Evolutionary conservation across 495 filamentous ascomycete genomes (phyloP).

Genomic region (Haplographium delicatum): DNA sequence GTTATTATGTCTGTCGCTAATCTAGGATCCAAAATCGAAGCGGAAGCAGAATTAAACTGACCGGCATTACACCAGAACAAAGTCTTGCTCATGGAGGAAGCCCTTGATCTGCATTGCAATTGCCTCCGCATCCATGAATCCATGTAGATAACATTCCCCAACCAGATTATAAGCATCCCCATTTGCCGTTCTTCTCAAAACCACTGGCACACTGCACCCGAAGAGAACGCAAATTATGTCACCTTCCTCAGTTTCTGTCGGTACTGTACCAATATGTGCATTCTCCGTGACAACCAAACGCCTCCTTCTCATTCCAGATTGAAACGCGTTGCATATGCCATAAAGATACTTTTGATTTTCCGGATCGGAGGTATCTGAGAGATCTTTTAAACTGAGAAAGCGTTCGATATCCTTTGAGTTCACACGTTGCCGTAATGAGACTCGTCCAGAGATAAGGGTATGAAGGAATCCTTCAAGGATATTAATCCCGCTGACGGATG

Average conservation of each 20-base stretch:
- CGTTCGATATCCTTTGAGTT: background rate
- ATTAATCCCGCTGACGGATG: background rate
- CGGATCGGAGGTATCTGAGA: background rate
- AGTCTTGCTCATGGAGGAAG: background rate
- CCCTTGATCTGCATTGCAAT: background rate
- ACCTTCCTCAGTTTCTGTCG: background rate
- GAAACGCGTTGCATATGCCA: background rate
- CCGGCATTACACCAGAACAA: background rate
- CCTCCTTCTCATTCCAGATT: background rate
- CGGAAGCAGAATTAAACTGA: too few species aligned
- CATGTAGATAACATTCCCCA: slow-evolving; percentile 13
- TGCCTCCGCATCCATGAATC: slow-evolving; percentile 12
- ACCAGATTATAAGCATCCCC: background rate
- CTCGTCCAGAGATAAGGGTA: background rate
- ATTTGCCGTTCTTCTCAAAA: background rate
- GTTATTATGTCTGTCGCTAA: too few species aligned
- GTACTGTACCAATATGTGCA: background rate
- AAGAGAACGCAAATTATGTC: slow-evolving; percentile 12
- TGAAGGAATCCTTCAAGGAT: background rate
- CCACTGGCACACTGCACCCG: slow-evolving; percentile 14
- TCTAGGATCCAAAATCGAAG: too few species aligned
- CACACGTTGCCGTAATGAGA: background rate
- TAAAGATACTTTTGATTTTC: background rate
- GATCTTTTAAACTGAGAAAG: background rate
- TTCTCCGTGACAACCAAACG: background rate